Conservation (phyloP, 73 alveolate species). For the Paramecium sexaurelia region DNA sequence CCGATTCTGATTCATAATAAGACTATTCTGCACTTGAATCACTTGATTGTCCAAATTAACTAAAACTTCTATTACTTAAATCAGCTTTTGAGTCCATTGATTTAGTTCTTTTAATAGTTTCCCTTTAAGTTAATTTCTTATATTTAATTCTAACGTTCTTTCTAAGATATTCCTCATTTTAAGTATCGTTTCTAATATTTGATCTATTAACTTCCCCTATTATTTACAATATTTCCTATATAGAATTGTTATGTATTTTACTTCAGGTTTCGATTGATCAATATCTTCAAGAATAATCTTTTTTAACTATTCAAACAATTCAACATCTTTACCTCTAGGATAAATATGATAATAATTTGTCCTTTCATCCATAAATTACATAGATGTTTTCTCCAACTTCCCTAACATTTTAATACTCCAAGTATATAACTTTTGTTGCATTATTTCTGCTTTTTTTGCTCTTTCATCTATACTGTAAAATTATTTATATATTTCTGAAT, state of each 20-base stretch:
- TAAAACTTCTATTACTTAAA: conserved; percentile 36
- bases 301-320: conserved; percentile 8
- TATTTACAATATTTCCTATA: conserved; percentile 9
- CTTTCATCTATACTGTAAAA: conserved; percentile 57
- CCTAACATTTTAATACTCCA: conserved; percentile 61
- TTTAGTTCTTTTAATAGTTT: conserved; percentile 14
- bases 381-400: conserved; percentile 25
- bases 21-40: conserved; percentile 55
- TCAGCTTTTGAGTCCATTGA: conserved; percentile 54
- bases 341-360: conserved; percentile 30
- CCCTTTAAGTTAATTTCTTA: conserved; percentile 46
- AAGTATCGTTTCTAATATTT: conserved; percentile 48
- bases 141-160: conserved; percentile 62
- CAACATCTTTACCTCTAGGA: conserved; percentile 51
- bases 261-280: conserved; percentile 21
- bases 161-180: conserved; percentile 50
- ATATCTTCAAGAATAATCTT: conserved; percentile 10
- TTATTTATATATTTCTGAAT: conserved; percentile 47
- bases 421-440: conserved; percentile 52
- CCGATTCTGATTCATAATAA: background rate
- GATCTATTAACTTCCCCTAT: conserved; percentile 30
- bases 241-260: background rate
- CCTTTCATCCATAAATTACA: background rate
- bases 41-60: conserved; percentile 23
- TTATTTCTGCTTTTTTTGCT: conserved; percentile 62